Base-by-base conservation (phyloP, 2,329 filamentous ascomycete genomes). In the Exserohilum rostratum region DNA sequence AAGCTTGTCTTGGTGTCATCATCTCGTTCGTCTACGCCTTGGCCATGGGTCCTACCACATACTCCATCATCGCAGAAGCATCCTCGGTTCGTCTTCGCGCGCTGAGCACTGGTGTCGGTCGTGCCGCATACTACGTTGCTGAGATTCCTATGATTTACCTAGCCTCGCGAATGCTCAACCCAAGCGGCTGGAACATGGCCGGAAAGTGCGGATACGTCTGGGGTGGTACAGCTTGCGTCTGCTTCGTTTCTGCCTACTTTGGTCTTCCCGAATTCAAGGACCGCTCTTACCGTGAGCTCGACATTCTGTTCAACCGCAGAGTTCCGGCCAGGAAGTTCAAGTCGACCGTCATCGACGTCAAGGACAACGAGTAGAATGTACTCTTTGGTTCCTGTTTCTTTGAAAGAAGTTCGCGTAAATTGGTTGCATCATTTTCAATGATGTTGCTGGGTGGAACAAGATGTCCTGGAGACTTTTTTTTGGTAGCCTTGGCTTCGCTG, bases 111-210 rank as follows among this genome's bases (percentile, higher is more conserved):
- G 85, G 85, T 73, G 73, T 87, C 46, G 85, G 86, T 67, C 85
- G 85, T 66, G 85, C 75, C 38, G 76, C 79, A 7, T 88, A 88
- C 79, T 88, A 88, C 72, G 62, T 86, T 12, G 77, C 85, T 55
- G 81, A 88, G 51, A 87, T 88, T 65, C 85, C 85, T 59, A 86
- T 83, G 68, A 88, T 88, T 68, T 87, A 84, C 79, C 79, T 85
- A 58, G 85, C 66, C n/a, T 64, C 63, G 0, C 83, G 82, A 54
- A 78, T 82, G 46, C 82, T 81, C 66, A 83, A 79, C 58, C 66
- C 74, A 0, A 77, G 78, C 38, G 65, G 72, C 12, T 78, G 74
- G 7, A 68, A 77, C 39, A 67, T 79, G 11, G 47, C 75, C 46
- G 18, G 66, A 68, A 58, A 74, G 67, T 63, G 49, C 63, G 20